Evolutionary conservation across 768 basidiomycete species (phyloP).

Genomic region (Cyclocybe cylindracea): DNA sequence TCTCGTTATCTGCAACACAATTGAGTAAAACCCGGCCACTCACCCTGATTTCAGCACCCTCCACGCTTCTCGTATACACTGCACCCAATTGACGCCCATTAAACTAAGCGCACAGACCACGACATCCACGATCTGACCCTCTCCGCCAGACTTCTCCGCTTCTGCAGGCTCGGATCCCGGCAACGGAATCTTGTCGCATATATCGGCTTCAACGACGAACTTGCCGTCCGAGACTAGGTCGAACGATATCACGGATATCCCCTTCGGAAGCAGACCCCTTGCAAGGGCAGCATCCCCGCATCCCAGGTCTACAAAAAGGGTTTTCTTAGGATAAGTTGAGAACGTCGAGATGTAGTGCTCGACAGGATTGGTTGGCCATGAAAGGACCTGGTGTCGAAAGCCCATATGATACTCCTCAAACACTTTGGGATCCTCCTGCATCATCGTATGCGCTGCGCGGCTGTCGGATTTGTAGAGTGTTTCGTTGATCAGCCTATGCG

Average conservation of each 20-base stretch:
- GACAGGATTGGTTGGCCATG: constrained; percentile 96
- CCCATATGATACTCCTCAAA: constrained; percentile 95
- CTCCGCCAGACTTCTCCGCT: constrained; percentile 41
- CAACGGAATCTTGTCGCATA: constrained; percentile 75
- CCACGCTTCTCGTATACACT: constrained; percentile 86
- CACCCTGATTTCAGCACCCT: constrained; percentile 83
- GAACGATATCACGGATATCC: constrained; percentile 71
- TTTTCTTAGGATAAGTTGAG: constrained; percentile 60
- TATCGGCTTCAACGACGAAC: constrained; percentile 90
- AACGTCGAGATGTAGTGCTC: constrained; percentile 72
- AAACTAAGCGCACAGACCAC: constrained; percentile 93
- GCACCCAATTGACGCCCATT: constrained; percentile 98
- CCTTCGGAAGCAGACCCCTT: constrained; percentile 66
- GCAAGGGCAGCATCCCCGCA: constrained; percentile 95
- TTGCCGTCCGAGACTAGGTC: constrained; percentile 75
- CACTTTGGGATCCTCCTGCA: constrained; percentile 78
- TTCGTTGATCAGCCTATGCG: constrained; percentile 84
- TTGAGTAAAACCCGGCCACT: constrained; percentile 28
- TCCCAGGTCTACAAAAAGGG: constrained; percentile 89
- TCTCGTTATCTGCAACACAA: neutral
- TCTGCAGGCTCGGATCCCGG: constrained; percentile 70
- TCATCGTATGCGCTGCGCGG: constrained; percentile 71
- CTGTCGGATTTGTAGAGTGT: constrained; percentile 87
- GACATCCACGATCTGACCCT: constrained; percentile 84
- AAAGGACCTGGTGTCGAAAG: constrained; percentile 87